Evolutionary conservation across 345 rosid genomes (phyloP), one percentile per base, ranked within the genome.

Genomic region (Populus alba): DNA sequence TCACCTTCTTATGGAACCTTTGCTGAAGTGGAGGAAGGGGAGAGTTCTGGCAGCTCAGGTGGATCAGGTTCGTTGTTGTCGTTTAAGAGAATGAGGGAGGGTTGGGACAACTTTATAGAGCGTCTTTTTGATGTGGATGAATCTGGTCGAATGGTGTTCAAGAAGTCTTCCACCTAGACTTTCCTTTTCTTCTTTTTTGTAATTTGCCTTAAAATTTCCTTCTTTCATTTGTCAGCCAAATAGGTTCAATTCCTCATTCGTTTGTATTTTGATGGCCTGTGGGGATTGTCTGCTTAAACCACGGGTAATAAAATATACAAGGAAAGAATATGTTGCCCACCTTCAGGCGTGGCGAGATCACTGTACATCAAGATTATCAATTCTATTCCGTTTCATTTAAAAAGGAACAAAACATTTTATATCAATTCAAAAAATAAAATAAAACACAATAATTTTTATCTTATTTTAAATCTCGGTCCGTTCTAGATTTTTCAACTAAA

Each of bases 1-100:
- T 84, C 92, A 7, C 86, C 86, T 17, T 70, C 91, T 7, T 96
- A 94, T 71, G 99, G 97, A 76, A 96, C 99, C 57, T 95, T 95
- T 77, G 71, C 68, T 27, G 98, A 91, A 38, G 57, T 65, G 66
- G 89, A 84, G 65, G 86, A 82, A 83, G 94, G 91, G 17, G 92
- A 89, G 81, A 82, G 79, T 83, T 90, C 96, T 41, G 79, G 81
- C 59, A 78, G 82, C 79, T 90, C 90, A 74, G 57, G 81, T 35
- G 80, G 66, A 13, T 79, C 79, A 66, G 73, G 66, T 23, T 68
- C 85, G 1, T 37, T 75, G 27, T 79, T 84, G 83, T 81, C 92
- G 22, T 83, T 85, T 47, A 86, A 76, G 78, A 84, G 81, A 66
- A 83, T 83, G 82, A 86, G 41, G 77, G 88, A 81, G 75, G 86